Evolutionary conservation across 2,329 filamentous ascomycete species (phyloP), one percentile per base, ranked within the genome.

Genomic region (Talaromyces sp.): DNA sequence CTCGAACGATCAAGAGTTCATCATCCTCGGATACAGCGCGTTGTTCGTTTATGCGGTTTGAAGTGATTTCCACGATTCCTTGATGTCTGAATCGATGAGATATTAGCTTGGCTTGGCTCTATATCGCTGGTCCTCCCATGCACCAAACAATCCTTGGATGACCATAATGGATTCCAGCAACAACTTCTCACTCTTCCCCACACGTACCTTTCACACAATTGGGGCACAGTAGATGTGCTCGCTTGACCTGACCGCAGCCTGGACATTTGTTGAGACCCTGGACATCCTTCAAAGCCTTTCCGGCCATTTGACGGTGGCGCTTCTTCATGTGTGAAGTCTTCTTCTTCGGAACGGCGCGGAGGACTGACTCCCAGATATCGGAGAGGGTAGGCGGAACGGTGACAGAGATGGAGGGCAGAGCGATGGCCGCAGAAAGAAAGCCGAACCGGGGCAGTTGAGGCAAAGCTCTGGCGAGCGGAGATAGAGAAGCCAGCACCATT

Each of bases 281-380:
- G 52, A 96, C 86, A 70, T 99, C 94, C 77, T 96, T 90, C 64
- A 99, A 75, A 40, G 87, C 93, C 78, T 99, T 99, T 68, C 94
- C 94, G 20, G 92, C 93, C 87, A 97, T 89, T 70, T 96, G 91
- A 66, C 95, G 86, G 70, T 91, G 87, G 64, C 94, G 84, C 82
- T 91, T 96, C 80, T 94, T 96, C 80, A 90, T 90, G 74, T 99
- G 91, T 37, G 93, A 97, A 30, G 91, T 95, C 84, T 97, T 99
- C 80, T 96, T 97, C 83, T 99, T 99, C 4, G 94, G 94, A 14
- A 97, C 94, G 1, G 94, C 94, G 61, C 87, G 87, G 62, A 99
- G 81, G 41, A 99, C 84, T 5, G 90, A 91, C 63, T 97, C 93
- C 93, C 93, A 97, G 66, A 99, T 86, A 58, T 89, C 89, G 51